Evolutionary conservation across 306 rosid genomes (phyloP).

Genomic region (Astragalus membranaceus): DNA sequence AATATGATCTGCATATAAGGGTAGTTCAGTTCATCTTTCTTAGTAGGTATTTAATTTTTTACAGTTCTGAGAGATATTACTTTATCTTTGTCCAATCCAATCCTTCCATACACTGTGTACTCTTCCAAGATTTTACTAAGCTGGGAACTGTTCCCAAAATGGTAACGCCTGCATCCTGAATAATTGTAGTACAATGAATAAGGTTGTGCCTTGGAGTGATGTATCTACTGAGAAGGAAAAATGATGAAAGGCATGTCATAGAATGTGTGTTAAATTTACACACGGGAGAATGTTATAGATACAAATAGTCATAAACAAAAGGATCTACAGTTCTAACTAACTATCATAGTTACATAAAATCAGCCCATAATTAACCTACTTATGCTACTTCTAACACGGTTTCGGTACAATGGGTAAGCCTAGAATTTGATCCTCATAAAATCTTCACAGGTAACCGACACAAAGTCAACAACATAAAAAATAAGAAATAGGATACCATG

Average conservation of each 20-base stretch:
- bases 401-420: too few species aligned
- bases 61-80: conserved; percentile 32
- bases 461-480: too few species aligned
- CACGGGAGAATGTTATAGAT: not conserved
- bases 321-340: not conserved
- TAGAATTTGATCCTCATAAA: too few species aligned
- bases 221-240: not conserved
- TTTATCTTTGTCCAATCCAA: conserved; percentile 84
- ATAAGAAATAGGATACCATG: too few species aligned
- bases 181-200: conserved; percentile 1
- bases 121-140: conserved; percentile 85
- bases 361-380: not conserved
- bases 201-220: not conserved
- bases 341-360: not conserved
- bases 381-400: too few species aligned
- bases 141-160: conserved; percentile 92
- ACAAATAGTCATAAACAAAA: not conserved
- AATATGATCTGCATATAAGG: conserved; percentile 43
- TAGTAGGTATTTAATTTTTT: not conserved
- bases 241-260: not conserved
- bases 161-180: conserved; percentile 85
- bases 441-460: too few species aligned
- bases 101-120: conserved; percentile 69
- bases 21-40: conserved; percentile 16
- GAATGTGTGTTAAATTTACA: not conserved